Evolutionary conservation across 352 stramenopile genomes (phyloP), one percentile per base, ranked within the genome.

Genomic region (Phytophthora hybrid): DNA sequence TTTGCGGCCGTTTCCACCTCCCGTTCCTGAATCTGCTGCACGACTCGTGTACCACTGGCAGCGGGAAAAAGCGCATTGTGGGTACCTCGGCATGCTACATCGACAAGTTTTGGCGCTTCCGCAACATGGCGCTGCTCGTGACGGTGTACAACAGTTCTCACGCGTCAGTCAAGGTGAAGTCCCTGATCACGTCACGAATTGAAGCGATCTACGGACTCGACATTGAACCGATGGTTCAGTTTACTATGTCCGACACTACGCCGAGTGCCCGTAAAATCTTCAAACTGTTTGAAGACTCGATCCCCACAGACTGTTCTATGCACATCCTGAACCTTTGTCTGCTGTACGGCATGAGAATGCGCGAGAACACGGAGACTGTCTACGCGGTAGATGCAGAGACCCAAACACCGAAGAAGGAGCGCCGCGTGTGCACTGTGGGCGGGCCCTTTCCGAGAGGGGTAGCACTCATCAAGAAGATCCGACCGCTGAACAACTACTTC

Each of bases 281-380:
- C 34, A 41, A 13, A 13, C 34, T 41, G 9, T 72, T 66, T 7
- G 57, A 66, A 7, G 34, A 41, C 34, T 41, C 18, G 46, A 61
- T 4, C 26, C 32, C 18, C 1, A 56, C 49, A 5, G 32, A 72
- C 23, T 72, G 57, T 19, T 34, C 13, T 0, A 72, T 72, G 57
- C 65, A 61, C 19, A 8, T 51, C 1, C 23, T 66, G 0, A 72
- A 72, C 11, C n/a, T 72, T 10, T 72, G 65, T n/a, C 7, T 72
- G 0, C 7, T 21, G 1, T 72, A 67, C 16, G 57, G 8, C 1
- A 29, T 72, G 16, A 57, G 26, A 3, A 37, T 72, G 21, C 16
- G 34, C 0, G 65, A 62, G 34, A 66, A 72, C 26, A 66, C 3
- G 4, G 31, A 59, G 31, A 55, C 21, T 1, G 13, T 13, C 3